These are phyloP conservation scores for Ceratobasidium sp. DNA, from an alignment of 1,284 basidiomycete genomes.

Conservation along the genomic window DNA sequence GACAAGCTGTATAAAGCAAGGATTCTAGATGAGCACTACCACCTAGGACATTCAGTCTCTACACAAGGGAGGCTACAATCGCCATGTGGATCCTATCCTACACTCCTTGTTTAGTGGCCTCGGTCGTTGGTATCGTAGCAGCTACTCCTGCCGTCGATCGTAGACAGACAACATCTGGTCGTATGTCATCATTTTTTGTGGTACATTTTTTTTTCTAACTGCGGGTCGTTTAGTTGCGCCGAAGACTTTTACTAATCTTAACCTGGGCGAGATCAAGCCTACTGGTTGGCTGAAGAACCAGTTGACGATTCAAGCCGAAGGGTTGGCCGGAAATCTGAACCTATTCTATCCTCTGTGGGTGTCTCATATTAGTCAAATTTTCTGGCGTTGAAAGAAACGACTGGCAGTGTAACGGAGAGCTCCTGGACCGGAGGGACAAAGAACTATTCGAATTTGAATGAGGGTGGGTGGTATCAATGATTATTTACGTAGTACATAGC, in stretches of 20 bases:
- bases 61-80: neutral
- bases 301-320: constrained; percentile 32
- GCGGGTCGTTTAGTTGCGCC: constrained; percentile 17
- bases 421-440: constrained; percentile 37
- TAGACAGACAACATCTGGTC: constrained; percentile 12
- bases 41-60: neutral
- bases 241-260: constrained; percentile 22
- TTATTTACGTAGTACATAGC: neutral
- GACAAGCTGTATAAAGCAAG: neutral
- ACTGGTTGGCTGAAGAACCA: constrained; percentile 38
- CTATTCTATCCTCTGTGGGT: constrained; percentile 35
- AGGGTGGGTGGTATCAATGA: constrained; percentile 7
- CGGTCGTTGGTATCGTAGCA: neutral
- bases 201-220: neutral
- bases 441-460: constrained; percentile 42
- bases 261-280: constrained; percentile 40
- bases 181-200: neutral
- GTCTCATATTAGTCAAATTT: neutral
- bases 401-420: constrained; percentile 17
- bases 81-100: neutral
- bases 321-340: constrained; percentile 37
- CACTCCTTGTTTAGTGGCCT: neutral
- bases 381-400: neutral
- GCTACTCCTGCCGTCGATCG: constrained; percentile 2
- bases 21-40: too few species aligned